Evolutionary conservation across 305 asterid species (phyloP), one percentile per base, ranked within the genome.

Genomic region (Petunia hybrid): DNA sequence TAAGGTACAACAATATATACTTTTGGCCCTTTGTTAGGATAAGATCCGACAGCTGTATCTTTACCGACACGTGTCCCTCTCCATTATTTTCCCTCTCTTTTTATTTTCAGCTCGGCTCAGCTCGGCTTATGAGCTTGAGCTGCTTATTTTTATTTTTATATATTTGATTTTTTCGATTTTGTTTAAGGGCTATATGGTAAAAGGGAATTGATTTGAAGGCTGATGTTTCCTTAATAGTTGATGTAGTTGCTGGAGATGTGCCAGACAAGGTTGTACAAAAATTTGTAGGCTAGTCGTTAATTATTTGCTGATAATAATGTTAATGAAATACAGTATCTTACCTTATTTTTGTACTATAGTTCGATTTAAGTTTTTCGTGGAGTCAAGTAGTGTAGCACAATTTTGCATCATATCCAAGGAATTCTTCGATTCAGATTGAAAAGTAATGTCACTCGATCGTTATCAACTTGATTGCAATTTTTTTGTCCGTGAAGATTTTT

Each of bases 41-140:
- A 86, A 82, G 85, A 75, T 80, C 82, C 83, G 89, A 82, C 88
- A 80, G 83, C 84, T 79, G 77, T 77, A 59, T 60, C 7, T 14
- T 42, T 22, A 78, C 83, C n/a, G 84, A 84, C 89, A 78, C 86
- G 82, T 84, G 79, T 66, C 75, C 40, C 31, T 41, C 10, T 42
- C 59, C 40, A 22, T 77, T 59, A 46, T 71, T 41, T 69, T 81
- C 55, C 3, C n/a, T 56, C 82, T 7, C 55, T 31, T 8, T 45
- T 76, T 9, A 12, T 13, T 69, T 16, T 6, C 59, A 38, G 8
- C 16, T 76, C 14, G 4, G 61, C 61, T 64, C 74, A 55, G 76
- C 82, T 86, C 80, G 79, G 78, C 84, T 85, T 48, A 12, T 73
- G 71, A 41, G 2, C 7, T 55, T 51, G 53, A 22, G 31, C 31